Base-by-base conservation (phyloP, 23 red algal genomes). In the Gracilaria vermiculophylla region DNA sequence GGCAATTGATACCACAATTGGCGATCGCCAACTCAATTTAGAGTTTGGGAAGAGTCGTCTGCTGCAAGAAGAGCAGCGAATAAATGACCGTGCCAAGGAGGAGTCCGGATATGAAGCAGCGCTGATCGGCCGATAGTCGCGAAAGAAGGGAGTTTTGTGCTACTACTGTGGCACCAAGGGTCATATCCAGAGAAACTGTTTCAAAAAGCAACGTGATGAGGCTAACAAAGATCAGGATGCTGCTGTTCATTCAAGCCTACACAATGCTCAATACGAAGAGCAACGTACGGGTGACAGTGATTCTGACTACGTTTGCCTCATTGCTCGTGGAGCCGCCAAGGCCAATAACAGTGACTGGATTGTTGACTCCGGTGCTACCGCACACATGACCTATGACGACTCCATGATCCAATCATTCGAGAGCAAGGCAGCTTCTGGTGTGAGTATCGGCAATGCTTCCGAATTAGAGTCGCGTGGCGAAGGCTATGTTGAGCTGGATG, bases 21-120 rank as follows among this genome's bases (percentile, higher is more conserved):
- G 80, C 19, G 80, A 67, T 31, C 1, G 62, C 61, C 0, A 64
- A 71, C 60, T 84, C 58, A 50, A 12, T 39, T 23, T 86, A n/a
- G 64, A 86, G 33, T 86, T 86, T 55, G 58, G 1, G 34, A 86
- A 86, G 81, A 75, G 81, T 73, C 65, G 81, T 73, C 36, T 73
- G 41, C 60, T 86, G 64, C 81, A 71, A 73, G 62, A 86, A 60
- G 81, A 86, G 50, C 81, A 74, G 48, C 0, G 54, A 35, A 66
- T 69, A 0, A 40, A 79, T 25, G 75, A 79, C 24, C 1, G 50
- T 55, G 42, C 0, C n/a, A 79, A 52, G 31, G 75, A 79, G 31
- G 51, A 52, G 3, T 20, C 35, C 12, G 43, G 43, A 47, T 8
- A 12, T 47, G 43, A 47, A 12, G 43, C 43, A 47, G 43, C 43